Base-by-base conservation (phyloP, 352 stramenopile species). In the Paralagenidium karlingii region DNA sequence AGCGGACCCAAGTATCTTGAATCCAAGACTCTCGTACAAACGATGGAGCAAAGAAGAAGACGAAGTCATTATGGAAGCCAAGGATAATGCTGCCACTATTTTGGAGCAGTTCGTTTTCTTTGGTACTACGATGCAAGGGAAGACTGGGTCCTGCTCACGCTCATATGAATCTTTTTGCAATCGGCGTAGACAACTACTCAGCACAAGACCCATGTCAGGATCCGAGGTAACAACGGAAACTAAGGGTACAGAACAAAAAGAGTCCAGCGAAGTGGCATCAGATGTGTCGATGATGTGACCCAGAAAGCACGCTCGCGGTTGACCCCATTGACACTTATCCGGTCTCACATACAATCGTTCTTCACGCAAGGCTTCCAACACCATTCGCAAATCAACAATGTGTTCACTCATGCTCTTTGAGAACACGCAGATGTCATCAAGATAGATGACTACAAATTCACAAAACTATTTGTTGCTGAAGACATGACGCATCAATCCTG, bases 231-330 rank as follows among this genome's bases (percentile, higher is more conserved):
- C n/a, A n/a, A n/a, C n/a, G n/a, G n/a, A n/a, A n/a, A n/a, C n/a
- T n/a, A n/a, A n/a, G n/a, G n/a, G n/a, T n/a, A n/a, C n/a, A n/a
- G n/a, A n/a, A n/a, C n/a, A n/a, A n/a, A n/a, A n/a, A n/a, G n/a
- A n/a, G n/a, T n/a, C n/a, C n/a, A n/a, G n/a, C n/a, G n/a, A n/a
- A n/a, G n/a, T n/a, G n/a, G n/a, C n/a, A n/a, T n/a, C n/a, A n/a
- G n/a, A n/a, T n/a, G n/a, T n/a, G n/a, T 16, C 25, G 26, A 59
- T 47, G 16, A 38, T 45, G 31, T 55, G 50, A 3, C 45, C 40
- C 4, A 51, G 36, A 34, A 51, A 45, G 3, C 20, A 20, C 10
- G 49, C 34, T 7, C 33, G 10, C 6, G 11, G 12, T 7, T 50
- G 34, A 8, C 25, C 40, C 20, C 44, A 55, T 5, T 4, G 3